Percentiles rank a stretch among this genome's conserved stretches.
Conservation (phyloP, 208 protist species). For the Acanthamoeba sp. region DNA sequence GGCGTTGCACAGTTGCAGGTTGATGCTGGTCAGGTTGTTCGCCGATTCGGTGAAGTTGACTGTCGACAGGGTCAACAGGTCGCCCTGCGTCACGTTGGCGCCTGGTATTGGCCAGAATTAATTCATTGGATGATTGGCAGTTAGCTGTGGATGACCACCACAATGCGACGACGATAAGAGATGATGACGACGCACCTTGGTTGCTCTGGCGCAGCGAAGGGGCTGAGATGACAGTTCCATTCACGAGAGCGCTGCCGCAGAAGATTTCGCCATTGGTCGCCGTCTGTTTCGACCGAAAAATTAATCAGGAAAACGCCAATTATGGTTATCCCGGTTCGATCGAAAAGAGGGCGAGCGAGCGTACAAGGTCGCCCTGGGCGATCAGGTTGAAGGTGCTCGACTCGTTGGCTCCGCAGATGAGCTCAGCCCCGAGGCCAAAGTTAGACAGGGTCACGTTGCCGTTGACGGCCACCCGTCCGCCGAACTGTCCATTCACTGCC, state of each 20-base stretch:
- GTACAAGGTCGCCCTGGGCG: neutral
- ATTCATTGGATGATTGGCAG: too few species aligned
- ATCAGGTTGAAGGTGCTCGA: neutral
- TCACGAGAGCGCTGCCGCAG: neutral
- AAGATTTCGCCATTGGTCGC: neutral
- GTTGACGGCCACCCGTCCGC: neutral
- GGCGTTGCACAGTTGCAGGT: neutral
- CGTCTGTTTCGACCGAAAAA: too few species aligned
- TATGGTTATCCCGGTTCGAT: too few species aligned
- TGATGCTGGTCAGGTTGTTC: neutral
- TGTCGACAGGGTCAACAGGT: neutral
- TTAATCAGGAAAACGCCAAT: too few species aligned
- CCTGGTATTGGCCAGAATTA: too few species aligned
- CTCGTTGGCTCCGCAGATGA: neutral
- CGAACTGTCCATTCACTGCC: neutral
- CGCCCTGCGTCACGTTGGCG: neutral
- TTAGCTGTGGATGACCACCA: too few species aligned
- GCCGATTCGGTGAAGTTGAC: neutral
- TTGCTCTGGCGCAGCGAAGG: neutral
- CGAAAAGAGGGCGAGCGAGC: too few species aligned
- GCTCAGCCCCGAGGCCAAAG: neutral
- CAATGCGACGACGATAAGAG: too few species aligned
- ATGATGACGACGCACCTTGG: neutral
- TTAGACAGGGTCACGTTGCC: neutral
- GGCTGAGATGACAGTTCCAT: neutral